Conservation (phyloP, 306 rosid genomes). For the Acacia melanoxylon region DNA sequence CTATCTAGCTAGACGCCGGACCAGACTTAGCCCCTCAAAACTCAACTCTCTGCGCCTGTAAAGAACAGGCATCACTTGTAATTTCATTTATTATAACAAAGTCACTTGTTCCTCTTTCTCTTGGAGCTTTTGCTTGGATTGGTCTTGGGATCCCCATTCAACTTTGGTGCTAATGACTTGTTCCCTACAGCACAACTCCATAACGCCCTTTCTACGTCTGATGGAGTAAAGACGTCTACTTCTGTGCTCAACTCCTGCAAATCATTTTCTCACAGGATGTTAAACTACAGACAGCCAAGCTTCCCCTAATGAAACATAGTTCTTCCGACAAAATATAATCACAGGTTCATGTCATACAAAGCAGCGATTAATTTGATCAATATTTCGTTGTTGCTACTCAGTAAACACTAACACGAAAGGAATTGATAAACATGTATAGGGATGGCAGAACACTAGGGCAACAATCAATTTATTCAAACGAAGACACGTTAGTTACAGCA, state of each 20-base stretch:
- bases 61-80: constrained; percentile 1
- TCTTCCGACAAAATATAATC: neutral
- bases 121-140: constrained; percentile 42
- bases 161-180: constrained; percentile 40
- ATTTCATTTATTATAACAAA: neutral
- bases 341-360: neutral
- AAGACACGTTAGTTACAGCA: neutral
- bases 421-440: neutral
- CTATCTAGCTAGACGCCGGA: neutral
- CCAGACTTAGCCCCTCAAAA: neutral
- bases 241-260: constrained; percentile 78
- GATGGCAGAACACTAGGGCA: neutral
- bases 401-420: neutral
- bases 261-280: constrained; percentile 18
- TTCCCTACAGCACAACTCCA: constrained; percentile 69
- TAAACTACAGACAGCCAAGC: constrained; percentile 9
- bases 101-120: constrained; percentile 72
- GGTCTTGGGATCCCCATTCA: constrained; percentile 39
- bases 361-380: neutral
- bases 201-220: constrained; percentile 86
- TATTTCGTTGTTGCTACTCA: neutral
- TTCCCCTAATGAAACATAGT: neutral
- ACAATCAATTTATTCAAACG: too few relatives aligned
- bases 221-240: constrained; percentile 61
- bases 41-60: neutral